These are phyloP conservation scores for Alternaria conjuncta DNA, from an alignment of 2,329 filamentous ascomycete genomes.

Conservation along the genomic window DNA sequence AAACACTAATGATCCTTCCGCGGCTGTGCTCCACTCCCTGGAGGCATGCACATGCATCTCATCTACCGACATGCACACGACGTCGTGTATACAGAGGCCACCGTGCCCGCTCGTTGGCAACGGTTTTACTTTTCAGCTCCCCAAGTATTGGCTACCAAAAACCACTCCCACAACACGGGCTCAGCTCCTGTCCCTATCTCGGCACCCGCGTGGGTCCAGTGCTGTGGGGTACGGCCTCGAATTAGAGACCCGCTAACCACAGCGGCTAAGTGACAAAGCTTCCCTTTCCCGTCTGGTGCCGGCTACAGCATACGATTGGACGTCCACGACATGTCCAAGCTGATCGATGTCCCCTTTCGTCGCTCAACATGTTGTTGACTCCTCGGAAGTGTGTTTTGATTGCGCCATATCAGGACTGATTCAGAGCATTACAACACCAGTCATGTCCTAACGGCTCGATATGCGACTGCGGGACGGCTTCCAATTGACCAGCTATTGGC, in stretches of 20 bases:
- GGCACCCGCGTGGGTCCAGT: constrained; percentile 5
- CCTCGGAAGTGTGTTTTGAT: constrained; percentile 3
- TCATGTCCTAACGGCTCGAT: neutral
- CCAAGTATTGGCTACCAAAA: constrained; percentile 12
- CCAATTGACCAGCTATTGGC: neutral
- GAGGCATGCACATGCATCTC: constrained; percentile 7
- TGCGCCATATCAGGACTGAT: neutral
- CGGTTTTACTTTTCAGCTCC: constrained; percentile 16
- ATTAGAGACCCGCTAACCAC: constrained; percentile 10
- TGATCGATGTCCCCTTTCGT: constrained; percentile 7
- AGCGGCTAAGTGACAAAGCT: constrained; percentile 16
- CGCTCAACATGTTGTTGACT: constrained; percentile 3
- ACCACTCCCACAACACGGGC: constrained; percentile 3
- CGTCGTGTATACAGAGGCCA: constrained; percentile 14
- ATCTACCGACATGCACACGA: constrained; percentile 8
- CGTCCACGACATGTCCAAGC: neutral
- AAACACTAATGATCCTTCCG: constrained; percentile 20
- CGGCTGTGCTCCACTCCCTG: constrained; percentile 4
- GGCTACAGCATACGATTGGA: constrained; percentile 11
- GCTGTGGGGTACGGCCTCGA: constrained; percentile 15
- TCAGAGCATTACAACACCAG: neutral
- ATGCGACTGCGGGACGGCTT: neutral
- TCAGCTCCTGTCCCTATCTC: constrained; percentile 4
- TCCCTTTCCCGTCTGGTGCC: constrained; percentile 8
- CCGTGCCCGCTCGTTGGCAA: constrained; percentile 11